phyloP scores from a whole-genome alignment of 2,329 filamentous ascomycete species.

The Ambrosiella xylebori region DNA sequence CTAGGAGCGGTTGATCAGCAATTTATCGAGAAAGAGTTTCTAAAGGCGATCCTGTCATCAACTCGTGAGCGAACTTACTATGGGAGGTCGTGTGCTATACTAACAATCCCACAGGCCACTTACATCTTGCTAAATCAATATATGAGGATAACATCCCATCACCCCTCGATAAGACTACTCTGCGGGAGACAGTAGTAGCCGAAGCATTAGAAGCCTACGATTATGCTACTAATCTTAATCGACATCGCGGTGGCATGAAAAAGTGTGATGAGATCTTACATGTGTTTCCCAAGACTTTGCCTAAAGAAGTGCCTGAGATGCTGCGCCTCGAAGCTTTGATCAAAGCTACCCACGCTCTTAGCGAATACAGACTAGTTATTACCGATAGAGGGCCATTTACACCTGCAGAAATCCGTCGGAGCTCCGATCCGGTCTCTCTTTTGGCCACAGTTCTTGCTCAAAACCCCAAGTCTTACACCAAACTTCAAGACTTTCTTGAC shows the following conservation, averaged over 20 bases:
- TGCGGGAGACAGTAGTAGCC: conserved; percentile 44
- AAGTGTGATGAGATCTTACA: conserved; percentile 57
- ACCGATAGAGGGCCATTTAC: conserved; percentile 68
- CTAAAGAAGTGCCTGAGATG: conserved; percentile 31
- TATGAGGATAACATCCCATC: conserved; percentile 35
- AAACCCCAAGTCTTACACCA: conserved; percentile 56
- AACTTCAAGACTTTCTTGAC: conserved; percentile 53
- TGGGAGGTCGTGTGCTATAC: neutral
- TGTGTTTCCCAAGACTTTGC: conserved; percentile 43
- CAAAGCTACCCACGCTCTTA: conserved; percentile 55
- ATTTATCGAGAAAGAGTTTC: conserved; percentile 51
- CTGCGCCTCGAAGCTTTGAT: conserved; percentile 46
- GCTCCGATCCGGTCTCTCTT: conserved; percentile 56
- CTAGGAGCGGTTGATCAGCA: conserved; percentile 42
- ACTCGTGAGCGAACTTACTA: conserved; percentile 30
- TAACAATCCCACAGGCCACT: conserved; percentile 27
- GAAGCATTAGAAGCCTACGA: conserved; percentile 58
- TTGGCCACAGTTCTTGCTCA: conserved; percentile 59
- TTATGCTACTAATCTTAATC: conserved; percentile 67
- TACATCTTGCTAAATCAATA: conserved; percentile 43
- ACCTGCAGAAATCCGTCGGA: conserved; percentile 61
- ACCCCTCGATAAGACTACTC: conserved; percentile 30
- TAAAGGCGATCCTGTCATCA: conserved; percentile 48
- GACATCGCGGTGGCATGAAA: conserved; percentile 57
- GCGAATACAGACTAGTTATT: conserved; percentile 59